These are phyloP conservation scores for Biscogniauxia mediterranea DNA, from an alignment of 2,329 filamentous ascomycete genomes.

Conservation along the genomic window DNA sequence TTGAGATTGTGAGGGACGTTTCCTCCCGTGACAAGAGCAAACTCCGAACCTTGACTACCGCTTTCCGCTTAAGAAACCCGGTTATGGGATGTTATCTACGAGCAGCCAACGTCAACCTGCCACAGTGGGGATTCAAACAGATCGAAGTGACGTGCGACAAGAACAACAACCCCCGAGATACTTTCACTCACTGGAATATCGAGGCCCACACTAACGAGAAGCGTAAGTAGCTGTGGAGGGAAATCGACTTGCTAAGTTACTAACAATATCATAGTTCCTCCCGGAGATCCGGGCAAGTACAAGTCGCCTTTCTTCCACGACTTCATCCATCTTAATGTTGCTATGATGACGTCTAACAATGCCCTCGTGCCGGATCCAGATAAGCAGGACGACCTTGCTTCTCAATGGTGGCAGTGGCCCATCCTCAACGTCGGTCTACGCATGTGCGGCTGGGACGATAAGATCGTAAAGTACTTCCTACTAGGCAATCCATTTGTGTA, in stretches of 20 bases:
- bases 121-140: conserved; percentile 99
- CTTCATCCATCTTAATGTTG: conserved; percentile 96
- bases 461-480: conserved; percentile 95
- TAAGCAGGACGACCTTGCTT: conserved; percentile 97
- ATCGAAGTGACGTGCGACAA: conserved; percentile 96
- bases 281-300: conserved; percentile 85
- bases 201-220: conserved; percentile 93
- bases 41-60: conserved; percentile 87
- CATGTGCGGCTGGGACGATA: conserved; percentile 98
- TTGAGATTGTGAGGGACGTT: conserved; percentile 89
- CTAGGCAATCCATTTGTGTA: conserved; percentile 96
- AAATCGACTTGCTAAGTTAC: conserved; percentile 1
- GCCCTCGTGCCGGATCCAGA: conserved; percentile 95
- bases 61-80: conserved; percentile 83
- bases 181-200: conserved; percentile 98
- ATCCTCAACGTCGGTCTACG: conserved; percentile 91
- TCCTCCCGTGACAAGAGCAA: conserved; percentile 81
- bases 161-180: conserved; percentile 85
- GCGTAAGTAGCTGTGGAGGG: conserved; percentile 57
- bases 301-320: conserved; percentile 97
- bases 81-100: conserved; percentile 88
- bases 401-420: conserved; percentile 98
- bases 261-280: conserved; percentile 61
- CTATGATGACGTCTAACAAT: conserved; percentile 99
- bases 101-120: conserved; percentile 92